Evolutionary conservation across 202 grass and related monocot species (phyloP).

Genomic region (Panicum hallii): DNA sequence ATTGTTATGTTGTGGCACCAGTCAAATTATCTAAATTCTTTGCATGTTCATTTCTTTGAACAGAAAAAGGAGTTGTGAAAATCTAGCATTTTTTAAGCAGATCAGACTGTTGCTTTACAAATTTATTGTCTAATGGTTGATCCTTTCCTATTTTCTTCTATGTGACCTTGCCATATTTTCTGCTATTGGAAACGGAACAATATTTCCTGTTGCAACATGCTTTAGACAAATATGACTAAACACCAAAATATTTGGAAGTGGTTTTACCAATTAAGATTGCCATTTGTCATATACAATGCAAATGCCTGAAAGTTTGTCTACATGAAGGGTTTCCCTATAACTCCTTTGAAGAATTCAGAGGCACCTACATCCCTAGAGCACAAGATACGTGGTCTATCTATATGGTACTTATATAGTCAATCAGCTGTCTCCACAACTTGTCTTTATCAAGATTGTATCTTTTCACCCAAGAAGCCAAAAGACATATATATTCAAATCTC

Average conservation of each 20-base stretch:
- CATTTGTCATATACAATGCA: background rate
- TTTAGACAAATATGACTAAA: background rate
- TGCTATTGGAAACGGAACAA: background rate
- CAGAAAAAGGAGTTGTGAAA: background rate
- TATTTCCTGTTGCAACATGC: slow-evolving; percentile 1
- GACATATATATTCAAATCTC: too few species aligned
- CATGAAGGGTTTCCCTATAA: too few species aligned
- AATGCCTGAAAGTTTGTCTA: slow-evolving; percentile 28
- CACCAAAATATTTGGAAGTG: background rate
- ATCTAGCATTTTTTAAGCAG: background rate
- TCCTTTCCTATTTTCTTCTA: background rate
- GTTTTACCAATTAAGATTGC: background rate
- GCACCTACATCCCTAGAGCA: too few species aligned
- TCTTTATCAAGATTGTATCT: too few species aligned
- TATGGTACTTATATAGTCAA: too few species aligned
- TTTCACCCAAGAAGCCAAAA: too few species aligned
- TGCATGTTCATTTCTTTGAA: background rate
- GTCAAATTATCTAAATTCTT: slow-evolving; percentile 7
- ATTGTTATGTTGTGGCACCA: slow-evolving; percentile 18
- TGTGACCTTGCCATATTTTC: background rate
- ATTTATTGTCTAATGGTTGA: background rate
- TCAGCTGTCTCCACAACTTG: too few species aligned
- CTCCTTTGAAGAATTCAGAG: too few species aligned
- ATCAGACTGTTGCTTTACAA: slow-evolving; percentile 9
- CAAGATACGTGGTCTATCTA: too few species aligned